Percentiles rank a stretch among this genome's conserved stretches.
Conservation (phyloP, 2,329 filamentous ascomycete genomes). For the Talaromyces albobiverticillius region DNA sequence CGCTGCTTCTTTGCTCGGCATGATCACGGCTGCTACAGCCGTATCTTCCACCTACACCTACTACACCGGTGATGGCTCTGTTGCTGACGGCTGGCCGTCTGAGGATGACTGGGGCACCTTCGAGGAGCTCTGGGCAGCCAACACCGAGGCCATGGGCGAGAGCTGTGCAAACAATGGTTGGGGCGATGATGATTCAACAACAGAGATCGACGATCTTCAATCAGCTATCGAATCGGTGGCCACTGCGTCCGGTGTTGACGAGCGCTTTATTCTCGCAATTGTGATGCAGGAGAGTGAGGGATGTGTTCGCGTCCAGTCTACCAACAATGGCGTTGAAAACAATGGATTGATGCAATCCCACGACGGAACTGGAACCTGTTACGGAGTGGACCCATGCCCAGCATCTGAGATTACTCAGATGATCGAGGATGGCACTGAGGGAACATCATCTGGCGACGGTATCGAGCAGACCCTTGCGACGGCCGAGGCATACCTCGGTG, state of each 20-base stretch:
- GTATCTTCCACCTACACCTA: neutral
- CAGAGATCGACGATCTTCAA: neutral
- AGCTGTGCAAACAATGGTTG: neutral
- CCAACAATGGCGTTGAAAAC: slow-evolving; percentile 38
- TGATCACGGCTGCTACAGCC: neutral
- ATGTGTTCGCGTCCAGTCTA: slow-evolving; percentile 38
- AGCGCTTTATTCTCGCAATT: slow-evolving; percentile 35
- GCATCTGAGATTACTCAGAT: slow-evolving; percentile 17
- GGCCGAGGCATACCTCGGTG: slow-evolving; percentile 13
- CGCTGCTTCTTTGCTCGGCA: neutral
- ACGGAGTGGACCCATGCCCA: slow-evolving; percentile 13
- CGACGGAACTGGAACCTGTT: slow-evolving; percentile 1
- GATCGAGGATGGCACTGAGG: slow-evolving; percentile 18
- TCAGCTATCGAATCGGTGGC: slow-evolving; percentile 5
- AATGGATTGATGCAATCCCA: slow-evolving; percentile 38
- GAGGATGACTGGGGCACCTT: neutral
- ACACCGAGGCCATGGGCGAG: neutral
- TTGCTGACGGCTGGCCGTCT: neutral
- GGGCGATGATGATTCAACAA: neutral
- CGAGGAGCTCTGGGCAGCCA: neutral
- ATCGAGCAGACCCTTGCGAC: neutral
- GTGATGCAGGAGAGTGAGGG: slow-evolving; percentile 40
- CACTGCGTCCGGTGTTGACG: slow-evolving; percentile 13
- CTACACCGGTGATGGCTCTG: neutral
- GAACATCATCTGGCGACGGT: slow-evolving; percentile 4